Evolutionary conservation across 2,329 filamentous ascomycete species (phyloP).

Genomic region (Paracorniculantispora psalliotae): DNA sequence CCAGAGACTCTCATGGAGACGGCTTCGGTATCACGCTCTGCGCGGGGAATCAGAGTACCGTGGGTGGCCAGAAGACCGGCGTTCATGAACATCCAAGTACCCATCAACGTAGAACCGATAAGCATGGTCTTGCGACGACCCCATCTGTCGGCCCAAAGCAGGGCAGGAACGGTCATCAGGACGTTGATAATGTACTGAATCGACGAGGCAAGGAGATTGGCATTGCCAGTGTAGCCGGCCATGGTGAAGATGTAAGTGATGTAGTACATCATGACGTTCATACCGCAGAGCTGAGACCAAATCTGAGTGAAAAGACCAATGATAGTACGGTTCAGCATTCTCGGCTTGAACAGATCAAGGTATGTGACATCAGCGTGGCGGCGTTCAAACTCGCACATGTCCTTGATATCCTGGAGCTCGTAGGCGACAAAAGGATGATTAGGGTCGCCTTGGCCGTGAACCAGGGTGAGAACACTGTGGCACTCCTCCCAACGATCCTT

Average conservation of each 20-base stretch:
- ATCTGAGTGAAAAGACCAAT: slow-evolving; percentile 50
- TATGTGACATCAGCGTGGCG: slow-evolving; percentile 65
- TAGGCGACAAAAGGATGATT: slow-evolving; percentile 60
- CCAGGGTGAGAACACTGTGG: slow-evolving; percentile 48
- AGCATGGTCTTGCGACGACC: slow-evolving; percentile 67
- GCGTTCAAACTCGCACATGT: slow-evolving; percentile 69
- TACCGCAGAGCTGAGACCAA: slow-evolving; percentile 53
- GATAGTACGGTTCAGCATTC: slow-evolving; percentile 52
- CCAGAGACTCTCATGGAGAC: slow-evolving; percentile 43
- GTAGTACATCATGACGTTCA: slow-evolving; percentile 62
- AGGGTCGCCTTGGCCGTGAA: slow-evolving; percentile 62
- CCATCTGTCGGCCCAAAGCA: slow-evolving; percentile 71
- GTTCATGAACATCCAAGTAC: slow-evolving; percentile 51
- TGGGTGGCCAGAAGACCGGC: slow-evolving; percentile 47
- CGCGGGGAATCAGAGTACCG: slow-evolving; percentile 36
- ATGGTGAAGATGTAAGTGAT: slow-evolving; percentile 42
- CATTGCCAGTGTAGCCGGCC: slow-evolving; percentile 38
- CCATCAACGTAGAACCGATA: slow-evolving; percentile 62
- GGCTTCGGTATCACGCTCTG: slow-evolving; percentile 40
- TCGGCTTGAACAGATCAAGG: slow-evolving; percentile 65
- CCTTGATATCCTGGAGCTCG: slow-evolving; percentile 68
- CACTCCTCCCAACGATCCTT: slow-evolving; percentile 57
- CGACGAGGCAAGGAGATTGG: slow-evolving; percentile 49
- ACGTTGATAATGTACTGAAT: slow-evolving; percentile 72
- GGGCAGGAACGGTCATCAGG: slow-evolving; percentile 68